phyloP scores from a whole-genome alignment of 2,329 filamentous ascomycete genomes.

The Penicillium occitanis region DNA sequence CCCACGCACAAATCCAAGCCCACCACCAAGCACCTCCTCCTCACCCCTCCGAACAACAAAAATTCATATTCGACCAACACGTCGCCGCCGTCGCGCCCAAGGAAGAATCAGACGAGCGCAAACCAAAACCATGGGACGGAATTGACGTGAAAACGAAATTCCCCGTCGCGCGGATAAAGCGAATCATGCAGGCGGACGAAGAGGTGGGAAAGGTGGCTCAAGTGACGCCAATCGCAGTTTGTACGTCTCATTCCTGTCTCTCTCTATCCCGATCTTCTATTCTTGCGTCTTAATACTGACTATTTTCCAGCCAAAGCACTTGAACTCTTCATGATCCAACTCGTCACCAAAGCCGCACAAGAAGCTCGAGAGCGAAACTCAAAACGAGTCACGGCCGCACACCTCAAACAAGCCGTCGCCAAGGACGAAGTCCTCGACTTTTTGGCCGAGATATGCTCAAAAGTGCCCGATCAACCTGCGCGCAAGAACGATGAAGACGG shows the following conservation, averaged over 20 bases:
- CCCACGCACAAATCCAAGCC: slow-evolving; percentile 15
- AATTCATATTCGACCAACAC: slow-evolving; percentile 21
- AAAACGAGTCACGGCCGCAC: slow-evolving; percentile 83
- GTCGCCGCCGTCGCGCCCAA: slow-evolving; percentile 24
- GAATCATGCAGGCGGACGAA: slow-evolving; percentile 99
- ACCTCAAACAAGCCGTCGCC: slow-evolving; percentile 87
- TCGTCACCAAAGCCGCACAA: slow-evolving; percentile 83
- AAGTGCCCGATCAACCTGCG: slow-evolving; percentile 67
- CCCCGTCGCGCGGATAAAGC: slow-evolving; percentile 94
- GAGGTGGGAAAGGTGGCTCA: slow-evolving; percentile 98
- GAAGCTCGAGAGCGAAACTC: slow-evolving; percentile 79
- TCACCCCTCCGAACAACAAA: slow-evolving; percentile 9
- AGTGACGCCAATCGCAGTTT: slow-evolving; percentile 91
- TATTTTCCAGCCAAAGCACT: slow-evolving; percentile 71
- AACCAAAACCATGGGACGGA: slow-evolving; percentile 47
- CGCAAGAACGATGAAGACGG: slow-evolving; percentile 47
- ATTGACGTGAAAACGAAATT: slow-evolving; percentile 91
- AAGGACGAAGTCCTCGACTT: slow-evolving; percentile 94
- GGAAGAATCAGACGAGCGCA: slow-evolving; percentile 1
- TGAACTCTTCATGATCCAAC: slow-evolving; percentile 94
- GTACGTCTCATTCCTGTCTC: slow-evolving; percentile 44
- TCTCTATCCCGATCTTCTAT: background rate
- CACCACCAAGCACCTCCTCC: background rate
- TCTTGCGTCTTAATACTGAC: background rate
- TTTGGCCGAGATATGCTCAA: slow-evolving; percentile 81